A percentile compares a stretch with the other conserved stretches of the same genome.
phyloP scores from a whole-genome alignment of 2,329 filamentous ascomycete genomes.

The Aspergillus tamarii region DNA sequence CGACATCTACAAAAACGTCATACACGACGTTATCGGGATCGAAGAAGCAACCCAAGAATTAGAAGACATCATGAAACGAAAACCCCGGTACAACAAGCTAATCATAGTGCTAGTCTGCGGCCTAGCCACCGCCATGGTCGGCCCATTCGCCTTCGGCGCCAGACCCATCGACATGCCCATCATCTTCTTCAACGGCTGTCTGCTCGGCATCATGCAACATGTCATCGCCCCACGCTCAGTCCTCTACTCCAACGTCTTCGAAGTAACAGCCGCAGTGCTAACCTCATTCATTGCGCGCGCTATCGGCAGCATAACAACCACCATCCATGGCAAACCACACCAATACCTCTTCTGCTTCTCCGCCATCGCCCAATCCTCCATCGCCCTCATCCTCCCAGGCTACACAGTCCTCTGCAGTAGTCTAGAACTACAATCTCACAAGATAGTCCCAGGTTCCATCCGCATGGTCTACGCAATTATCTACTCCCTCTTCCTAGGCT shows the following conservation, averaged over 20 bases:
- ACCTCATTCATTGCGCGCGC: constrained; percentile 72
- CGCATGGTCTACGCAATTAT: constrained; percentile 76
- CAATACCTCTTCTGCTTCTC: constrained; percentile 68
- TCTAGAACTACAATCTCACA: constrained; percentile 70
- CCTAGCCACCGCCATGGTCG: constrained; percentile 73
- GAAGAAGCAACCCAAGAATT: constrained; percentile 50
- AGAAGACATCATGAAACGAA: constrained; percentile 59
- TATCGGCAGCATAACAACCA: constrained; percentile 65
- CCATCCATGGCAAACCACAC: constrained; percentile 34
- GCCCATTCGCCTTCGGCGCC: constrained; percentile 78
- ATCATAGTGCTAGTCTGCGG: constrained; percentile 70
- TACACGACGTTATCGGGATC: constrained; percentile 51
- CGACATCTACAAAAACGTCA: constrained; percentile 52
- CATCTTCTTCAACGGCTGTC: constrained; percentile 73
- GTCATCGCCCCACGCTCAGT: constrained; percentile 74
- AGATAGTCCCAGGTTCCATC: constrained; percentile 71
- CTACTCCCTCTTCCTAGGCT: constrained; percentile 72
- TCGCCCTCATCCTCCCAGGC: constrained; percentile 73
- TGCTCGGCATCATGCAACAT: constrained; percentile 75
- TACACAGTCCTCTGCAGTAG: constrained; percentile 64
- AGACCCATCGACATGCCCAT: constrained; percentile 77
- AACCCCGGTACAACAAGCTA: constrained; percentile 58
- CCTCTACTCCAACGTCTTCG: constrained; percentile 66
- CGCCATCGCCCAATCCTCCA: constrained; percentile 71
- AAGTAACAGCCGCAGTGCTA: constrained; percentile 65